Evolutionary conservation across 2,329 filamentous ascomycete genomes (phyloP).

Genomic region (Fusarium sulawesiense): DNA sequence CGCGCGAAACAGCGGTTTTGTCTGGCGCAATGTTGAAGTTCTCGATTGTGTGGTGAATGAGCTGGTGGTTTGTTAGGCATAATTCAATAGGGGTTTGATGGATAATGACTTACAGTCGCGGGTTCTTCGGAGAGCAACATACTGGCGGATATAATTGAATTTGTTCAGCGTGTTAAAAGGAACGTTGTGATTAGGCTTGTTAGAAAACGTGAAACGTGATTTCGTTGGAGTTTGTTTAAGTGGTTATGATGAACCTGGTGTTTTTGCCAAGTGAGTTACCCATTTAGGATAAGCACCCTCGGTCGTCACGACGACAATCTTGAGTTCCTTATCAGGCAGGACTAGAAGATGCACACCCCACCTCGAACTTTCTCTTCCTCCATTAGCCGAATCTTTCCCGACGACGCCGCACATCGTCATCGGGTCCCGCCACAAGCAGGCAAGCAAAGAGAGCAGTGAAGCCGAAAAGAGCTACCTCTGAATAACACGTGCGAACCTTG

Average conservation of each 20-base stretch:
- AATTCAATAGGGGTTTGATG: not conserved
- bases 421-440: constrained; percentile 40
- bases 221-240: not conserved
- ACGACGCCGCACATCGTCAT: constrained; percentile 42
- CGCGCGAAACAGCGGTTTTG: constrained; percentile 83
- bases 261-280: constrained; percentile 11
- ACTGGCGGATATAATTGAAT: constrained; percentile 52
- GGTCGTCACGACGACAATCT: constrained; percentile 51
- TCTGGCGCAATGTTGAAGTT: constrained; percentile 97
- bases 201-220: not conserved
- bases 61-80: constrained; percentile 59
- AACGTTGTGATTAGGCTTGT: not conserved
- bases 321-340: not conserved
- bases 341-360: not conserved
- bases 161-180: not conserved
- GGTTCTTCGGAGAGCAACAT: constrained; percentile 98
- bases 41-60: constrained; percentile 89
- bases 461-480: constrained; percentile 34
- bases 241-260: constrained; percentile 18
- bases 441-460: constrained; percentile 16
- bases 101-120: constrained; percentile 72
- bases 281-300: constrained; percentile 7
- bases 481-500: constrained; percentile 26
- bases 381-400: constrained; percentile 37
- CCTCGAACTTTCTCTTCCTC: not conserved